A percentile compares a stretch with the other conserved stretches of the same genome.
These are phyloP conservation scores for Quercus cerris DNA, from an alignment of 306 rosid genomes.

Conservation along the genomic window DNA sequence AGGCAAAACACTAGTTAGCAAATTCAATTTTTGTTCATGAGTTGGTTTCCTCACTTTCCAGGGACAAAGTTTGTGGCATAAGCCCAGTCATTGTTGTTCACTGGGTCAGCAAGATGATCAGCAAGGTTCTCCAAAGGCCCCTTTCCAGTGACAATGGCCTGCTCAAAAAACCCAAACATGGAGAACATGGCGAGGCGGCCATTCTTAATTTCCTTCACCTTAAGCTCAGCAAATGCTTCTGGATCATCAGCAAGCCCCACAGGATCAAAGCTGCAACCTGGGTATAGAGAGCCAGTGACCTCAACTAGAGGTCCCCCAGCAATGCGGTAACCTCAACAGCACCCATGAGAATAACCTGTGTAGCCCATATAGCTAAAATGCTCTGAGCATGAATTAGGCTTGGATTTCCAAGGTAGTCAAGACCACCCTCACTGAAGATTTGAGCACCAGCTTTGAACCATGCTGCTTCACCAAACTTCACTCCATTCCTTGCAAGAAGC, in stretches of 20 bases:
- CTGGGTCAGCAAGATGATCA: conserved; percentile 41
- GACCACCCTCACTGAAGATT: conserved; percentile 35
- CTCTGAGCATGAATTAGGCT: conserved; percentile 35
- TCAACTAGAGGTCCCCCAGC: conserved; percentile 39
- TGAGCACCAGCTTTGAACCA: conserved; percentile 45
- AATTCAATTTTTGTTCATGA: neutral
- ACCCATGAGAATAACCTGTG: conserved; percentile 34
- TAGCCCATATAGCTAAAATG: conserved; percentile 38
- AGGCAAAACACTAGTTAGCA: neutral
- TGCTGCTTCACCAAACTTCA: conserved; percentile 37
- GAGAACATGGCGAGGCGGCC: conserved; percentile 39
- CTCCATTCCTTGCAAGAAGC: conserved; percentile 39
- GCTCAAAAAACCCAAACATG: conserved; percentile 34
- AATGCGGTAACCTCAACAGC: conserved; percentile 34
- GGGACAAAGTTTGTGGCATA: conserved; percentile 33
- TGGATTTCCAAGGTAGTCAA: conserved; percentile 41
- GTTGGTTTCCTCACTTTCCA: conserved; percentile 27
- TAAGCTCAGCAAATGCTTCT: conserved; percentile 40
- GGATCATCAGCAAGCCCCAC: conserved; percentile 39
- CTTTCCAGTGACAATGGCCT: conserved; percentile 38
- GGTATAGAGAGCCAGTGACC: conserved; percentile 30
- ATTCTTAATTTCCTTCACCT: conserved; percentile 38
- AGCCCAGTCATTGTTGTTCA: conserved; percentile 32
- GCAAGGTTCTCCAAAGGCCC: conserved; percentile 43
- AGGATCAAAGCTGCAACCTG: conserved; percentile 41